Percentiles rank a stretch among this genome's conserved stretches.
Conservation (phyloP, 768 basidiomycete species). For the Agaricus subrufescens region DNA sequence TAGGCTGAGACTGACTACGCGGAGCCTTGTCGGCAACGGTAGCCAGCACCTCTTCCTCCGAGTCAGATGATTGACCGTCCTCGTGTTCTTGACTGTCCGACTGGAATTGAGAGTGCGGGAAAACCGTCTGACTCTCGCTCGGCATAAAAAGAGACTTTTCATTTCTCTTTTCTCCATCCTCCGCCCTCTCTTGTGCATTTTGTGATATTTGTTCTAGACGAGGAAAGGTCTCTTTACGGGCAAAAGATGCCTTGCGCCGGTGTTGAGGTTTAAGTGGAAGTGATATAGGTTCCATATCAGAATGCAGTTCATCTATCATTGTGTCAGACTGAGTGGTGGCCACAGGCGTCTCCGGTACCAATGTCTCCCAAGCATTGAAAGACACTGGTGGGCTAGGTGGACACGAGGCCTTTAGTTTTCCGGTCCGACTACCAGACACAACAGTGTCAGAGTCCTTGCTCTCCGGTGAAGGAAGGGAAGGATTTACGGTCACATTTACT, state of each 20-base stretch:
- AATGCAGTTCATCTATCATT: constrained; percentile 27
- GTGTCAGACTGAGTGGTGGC: constrained; percentile 6
- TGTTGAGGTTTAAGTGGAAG: constrained; percentile 1
- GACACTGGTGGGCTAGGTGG: constrained; percentile 6
- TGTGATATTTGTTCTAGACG: not conserved
- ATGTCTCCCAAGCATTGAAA: constrained; percentile 12
- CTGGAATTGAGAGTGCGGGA: constrained; percentile 49
- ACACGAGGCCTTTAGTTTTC: not conserved
- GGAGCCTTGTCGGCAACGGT: constrained; percentile 20
- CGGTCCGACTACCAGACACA: not conserved
- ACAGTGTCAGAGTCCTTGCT: not conserved
- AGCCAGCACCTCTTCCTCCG: constrained; percentile 33
- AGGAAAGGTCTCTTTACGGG: not conserved
- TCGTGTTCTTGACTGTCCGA: not conserved
- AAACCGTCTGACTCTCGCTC: constrained; percentile 46
- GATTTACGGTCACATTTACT: not conserved
- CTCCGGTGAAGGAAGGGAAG: not conserved
- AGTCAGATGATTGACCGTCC: constrained; percentile 26
- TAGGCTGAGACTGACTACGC: not conserved
- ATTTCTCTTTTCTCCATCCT: not conserved
- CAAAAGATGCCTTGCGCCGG: not conserved
- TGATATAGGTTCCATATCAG: constrained; percentile 15
- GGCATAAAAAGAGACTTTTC: constrained; percentile 42
- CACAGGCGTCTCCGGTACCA: constrained; percentile 8
- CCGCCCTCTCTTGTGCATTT: not conserved